phyloP scores from a whole-genome alignment of 805 yeast species.

The Yamadazyma kitorensis region DNA sequence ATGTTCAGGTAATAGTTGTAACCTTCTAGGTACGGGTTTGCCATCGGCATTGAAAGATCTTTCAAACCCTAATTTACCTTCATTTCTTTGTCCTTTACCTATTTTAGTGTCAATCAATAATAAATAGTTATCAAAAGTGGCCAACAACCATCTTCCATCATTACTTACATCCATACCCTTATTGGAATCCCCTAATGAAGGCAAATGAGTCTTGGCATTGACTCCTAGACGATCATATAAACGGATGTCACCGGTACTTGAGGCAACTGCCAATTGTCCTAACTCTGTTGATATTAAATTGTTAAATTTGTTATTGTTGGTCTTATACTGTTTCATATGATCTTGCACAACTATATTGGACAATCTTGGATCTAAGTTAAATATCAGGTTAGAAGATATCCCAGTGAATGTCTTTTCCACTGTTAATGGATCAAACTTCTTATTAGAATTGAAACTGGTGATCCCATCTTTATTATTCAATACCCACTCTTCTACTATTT shows the following conservation, averaged over 20 bases:
- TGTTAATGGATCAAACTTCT: conserved; percentile 71
- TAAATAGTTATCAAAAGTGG: conserved; percentile 72
- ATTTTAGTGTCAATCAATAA: conserved; percentile 66
- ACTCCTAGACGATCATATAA: conserved; percentile 71
- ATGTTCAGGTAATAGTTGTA: conserved; percentile 71
- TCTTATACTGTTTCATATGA: conserved; percentile 42
- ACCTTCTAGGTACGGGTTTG: conserved; percentile 66
- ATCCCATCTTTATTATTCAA: conserved; percentile 44
- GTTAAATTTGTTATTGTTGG: conserved; percentile 51
- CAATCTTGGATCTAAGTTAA: conserved; percentile 79
- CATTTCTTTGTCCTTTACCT: conserved; percentile 49
- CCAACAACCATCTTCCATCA: conserved; percentile 79
- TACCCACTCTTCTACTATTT: conserved; percentile 84
- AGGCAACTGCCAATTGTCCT: conserved; percentile 77
- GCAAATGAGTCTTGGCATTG: conserved; percentile 74
- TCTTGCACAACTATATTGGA: conserved; percentile 57
- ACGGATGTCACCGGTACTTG: conserved; percentile 71
- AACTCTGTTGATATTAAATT: conserved; percentile 66
- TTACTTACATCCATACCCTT: conserved; percentile 67
- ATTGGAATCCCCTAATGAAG: conserved; percentile 78
- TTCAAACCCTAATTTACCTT: conserved; percentile 8
- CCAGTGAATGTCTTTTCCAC: conserved; percentile 75
- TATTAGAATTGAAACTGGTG: conserved; percentile 63
- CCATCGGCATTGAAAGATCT: conserved; percentile 17
- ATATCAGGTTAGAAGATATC: conserved; percentile 59